phyloP scores from a whole-genome alignment of 2,329 filamentous ascomycete genomes.

The Plenodomus tracheiphilus region DNA sequence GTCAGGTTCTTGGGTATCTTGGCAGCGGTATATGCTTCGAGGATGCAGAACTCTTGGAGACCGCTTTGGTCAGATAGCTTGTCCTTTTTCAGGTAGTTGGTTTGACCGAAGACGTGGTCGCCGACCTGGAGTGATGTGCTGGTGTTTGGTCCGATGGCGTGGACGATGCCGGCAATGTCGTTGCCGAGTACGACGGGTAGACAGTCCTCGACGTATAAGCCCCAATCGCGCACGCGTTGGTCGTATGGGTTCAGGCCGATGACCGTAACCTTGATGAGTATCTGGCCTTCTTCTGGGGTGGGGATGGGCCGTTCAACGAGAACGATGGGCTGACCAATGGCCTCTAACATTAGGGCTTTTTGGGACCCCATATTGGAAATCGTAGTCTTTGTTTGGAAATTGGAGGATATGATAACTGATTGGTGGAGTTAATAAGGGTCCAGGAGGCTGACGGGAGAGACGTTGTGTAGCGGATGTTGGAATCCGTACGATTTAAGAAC shows the following conservation, averaged over 20 bases:
- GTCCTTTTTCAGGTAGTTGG: neutral
- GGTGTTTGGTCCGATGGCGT: constrained; percentile 56
- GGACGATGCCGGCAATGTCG: constrained; percentile 54
- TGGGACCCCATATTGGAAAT: too few relatives aligned
- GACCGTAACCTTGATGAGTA: constrained; percentile 46
- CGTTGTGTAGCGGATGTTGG: too few relatives aligned
- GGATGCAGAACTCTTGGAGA: constrained; percentile 46
- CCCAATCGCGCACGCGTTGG: constrained; percentile 42
- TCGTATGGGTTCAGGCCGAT: constrained; percentile 46
- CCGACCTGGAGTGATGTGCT: constrained; percentile 55
- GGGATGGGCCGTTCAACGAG: constrained; percentile 9
- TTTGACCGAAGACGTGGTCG: constrained; percentile 59
- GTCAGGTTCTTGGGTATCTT: constrained; percentile 41
- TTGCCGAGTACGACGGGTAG: constrained; percentile 42
- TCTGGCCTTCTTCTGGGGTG: constrained; percentile 20
- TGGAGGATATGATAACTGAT: too few relatives aligned
- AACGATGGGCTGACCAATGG: too few relatives aligned
- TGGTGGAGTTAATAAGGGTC: too few relatives aligned
- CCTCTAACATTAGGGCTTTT: too few relatives aligned
- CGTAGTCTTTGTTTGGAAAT: too few relatives aligned
- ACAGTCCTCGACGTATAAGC: constrained; percentile 41
- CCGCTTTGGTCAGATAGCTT: constrained; percentile 18
- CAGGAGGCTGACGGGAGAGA: too few relatives aligned
- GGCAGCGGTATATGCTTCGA: constrained; percentile 33
- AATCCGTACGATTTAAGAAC: too few relatives aligned